Base-by-base conservation (phyloP, 805 yeast genomes). In the Zygosaccharomyces pseudorouxii region DNA sequence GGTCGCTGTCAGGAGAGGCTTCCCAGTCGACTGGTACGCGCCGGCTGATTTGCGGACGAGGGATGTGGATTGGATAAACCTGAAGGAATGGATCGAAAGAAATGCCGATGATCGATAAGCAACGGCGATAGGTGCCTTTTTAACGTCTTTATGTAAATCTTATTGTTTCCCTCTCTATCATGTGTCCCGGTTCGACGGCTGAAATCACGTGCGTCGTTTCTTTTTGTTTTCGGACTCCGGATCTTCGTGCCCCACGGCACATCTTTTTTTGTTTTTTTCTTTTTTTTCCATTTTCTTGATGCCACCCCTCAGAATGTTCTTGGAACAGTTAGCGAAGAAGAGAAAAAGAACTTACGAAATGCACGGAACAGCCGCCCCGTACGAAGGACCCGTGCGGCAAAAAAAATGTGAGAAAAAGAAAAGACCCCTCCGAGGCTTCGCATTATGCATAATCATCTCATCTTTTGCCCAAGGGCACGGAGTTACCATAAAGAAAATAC, bases 1-100 rank as follows among this genome's bases (percentile, higher is more conserved):
- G 3, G 82, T 88, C 1, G 79, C 84, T 7, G 73, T 87, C 43
- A 71, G 77, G 51, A 84, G 84, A 47, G 89, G 86, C 45, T 68
- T 82, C 55, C 84, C 84, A 1, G 68, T 67, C 11, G 76, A 72
- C 35, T 57, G 65, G 27, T 78, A 71, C 51, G 58, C 56, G 3
- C 57, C 62, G 23, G 66, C 67, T 7, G 60, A 59, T 48, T 29
- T 51, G 43, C 30, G 42, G 8, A 33, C 40, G 29, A 57, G 62
- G 36, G 72, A 71, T 37, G 68, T 78, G 51, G 75, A 76, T 56
- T 68, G 77, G 74, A 63, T 60, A 38, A 68, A 61, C 41, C 58
- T 76, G 40, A 73, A 73, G 52, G 57, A 54, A 16, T 76, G 77
- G 73, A 68, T 76, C 25, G 76, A 73, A 47, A 59, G 63, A 36